Evolutionary conservation across 495 filamentous ascomycete species (phyloP), one percentile per base, ranked within the genome.

Genomic region (Aspergillus haitiensis): DNA sequence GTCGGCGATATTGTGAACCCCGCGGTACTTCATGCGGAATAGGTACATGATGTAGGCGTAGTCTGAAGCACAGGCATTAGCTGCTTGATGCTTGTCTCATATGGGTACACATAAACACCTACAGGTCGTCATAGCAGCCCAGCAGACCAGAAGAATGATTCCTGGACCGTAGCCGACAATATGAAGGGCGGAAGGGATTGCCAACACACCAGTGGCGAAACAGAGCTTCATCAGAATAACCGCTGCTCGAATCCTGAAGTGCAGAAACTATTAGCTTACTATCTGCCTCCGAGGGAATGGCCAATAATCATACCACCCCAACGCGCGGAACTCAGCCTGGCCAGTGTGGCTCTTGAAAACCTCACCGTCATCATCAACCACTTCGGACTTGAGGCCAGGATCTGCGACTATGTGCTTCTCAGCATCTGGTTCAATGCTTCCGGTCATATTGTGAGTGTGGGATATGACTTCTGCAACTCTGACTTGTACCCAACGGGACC

Each of bases 1-100:
- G 64, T 93, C 88, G 36, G 85, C 84, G 59, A 92, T 86, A 61
- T 65, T 68, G 55, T 72, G 67, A 49, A 76, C 80, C 18, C 72
- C 70, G 1, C 70, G 72, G 35, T 73, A 60, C 16, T 52, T 47
- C 49, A 66, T 67, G 57, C 70, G 70, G 47, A 73, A 75, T 27
- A 70, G 65, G 21, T 69, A 67, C 42, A 72, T 61, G 16, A 75
- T 57, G 16, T 69, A 62, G 48, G 64, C 65, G 16, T 60, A 64
- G 56, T 73, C 42, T 46, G n/a, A 8, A 16, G 18, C 11, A 46
- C 12, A 73, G 0, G 85, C 85, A 48, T 89, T 86, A n/a, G 42
- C 3, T 10, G 7, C 11, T 46, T 16, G 3, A 16, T 16, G 12
- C 3, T 5, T 5, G n/a, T 46, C 8, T 13, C 9, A 15, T 16